Percentiles rank a stretch among this genome's conserved stretches.
Evolutionary conservation across 2,329 filamentous ascomycete species (phyloP).

Genomic region (Fusarium agapanthi): DNA sequence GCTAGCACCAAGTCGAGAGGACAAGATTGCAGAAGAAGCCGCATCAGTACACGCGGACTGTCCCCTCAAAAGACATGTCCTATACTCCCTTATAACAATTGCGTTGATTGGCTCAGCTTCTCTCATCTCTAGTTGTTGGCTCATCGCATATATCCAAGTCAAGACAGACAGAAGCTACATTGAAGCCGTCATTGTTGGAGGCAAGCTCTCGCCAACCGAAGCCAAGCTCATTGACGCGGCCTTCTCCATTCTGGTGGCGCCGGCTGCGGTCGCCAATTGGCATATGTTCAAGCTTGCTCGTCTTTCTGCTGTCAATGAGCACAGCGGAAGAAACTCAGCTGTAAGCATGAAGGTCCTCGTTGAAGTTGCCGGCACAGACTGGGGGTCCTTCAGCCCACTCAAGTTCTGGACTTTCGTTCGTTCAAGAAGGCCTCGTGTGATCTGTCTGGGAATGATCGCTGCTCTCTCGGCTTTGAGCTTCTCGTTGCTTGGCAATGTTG

Average conservation of each 20-base stretch:
- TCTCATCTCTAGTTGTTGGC: background rate
- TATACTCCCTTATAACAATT: conserved; percentile 16
- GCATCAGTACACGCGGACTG: background rate
- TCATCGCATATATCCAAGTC: conserved; percentile 12
- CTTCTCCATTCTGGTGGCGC: conserved; percentile 25
- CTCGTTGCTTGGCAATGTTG: conserved; percentile 11
- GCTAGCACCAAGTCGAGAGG: background rate
- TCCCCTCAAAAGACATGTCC: conserved; percentile 18
- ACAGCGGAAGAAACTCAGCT: conserved; percentile 4
- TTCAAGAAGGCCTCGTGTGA: conserved; percentile 16
- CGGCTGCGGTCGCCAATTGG: conserved; percentile 14
- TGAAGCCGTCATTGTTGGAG: conserved; percentile 7
- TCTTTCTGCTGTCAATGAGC: conserved; percentile 24
- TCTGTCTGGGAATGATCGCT: conserved; percentile 11
- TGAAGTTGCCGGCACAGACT: conserved; percentile 23
- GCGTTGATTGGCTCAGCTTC: background rate
- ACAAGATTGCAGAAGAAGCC: background rate
- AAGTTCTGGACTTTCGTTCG: conserved; percentile 21
- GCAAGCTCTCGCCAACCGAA: conserved; percentile 3
- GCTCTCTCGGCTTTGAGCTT: conserved; percentile 21
- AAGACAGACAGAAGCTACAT: background rate
- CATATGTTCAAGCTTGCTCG: conserved; percentile 32
- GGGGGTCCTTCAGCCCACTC: conserved; percentile 25
- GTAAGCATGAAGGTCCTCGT: conserved; percentile 27
- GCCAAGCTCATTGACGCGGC: conserved; percentile 29